These are phyloP conservation scores for Backusella tarrabulga DNA, from an alignment of 192 early-diverging fungal genomes.

Conservation along the genomic window DNA sequence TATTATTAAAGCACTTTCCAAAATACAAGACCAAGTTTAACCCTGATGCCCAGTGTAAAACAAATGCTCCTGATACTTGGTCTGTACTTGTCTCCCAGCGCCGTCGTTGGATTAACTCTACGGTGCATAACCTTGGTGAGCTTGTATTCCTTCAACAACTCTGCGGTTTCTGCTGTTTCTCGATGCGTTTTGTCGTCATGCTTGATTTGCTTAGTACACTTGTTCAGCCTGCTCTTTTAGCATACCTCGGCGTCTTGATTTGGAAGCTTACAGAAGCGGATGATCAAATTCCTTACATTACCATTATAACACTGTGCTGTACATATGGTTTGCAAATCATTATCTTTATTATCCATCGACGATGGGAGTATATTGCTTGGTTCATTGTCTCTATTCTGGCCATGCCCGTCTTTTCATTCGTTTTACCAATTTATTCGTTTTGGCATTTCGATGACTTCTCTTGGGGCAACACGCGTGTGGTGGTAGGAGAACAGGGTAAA, in stretches of 20 bases:
- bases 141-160: constrained; percentile 88
- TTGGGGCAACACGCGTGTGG: constrained; percentile 95
- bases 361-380: constrained; percentile 91
- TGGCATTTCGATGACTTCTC: constrained; percentile 99
- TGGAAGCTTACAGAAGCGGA: constrained; percentile 54
- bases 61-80: constrained; percentile 93
- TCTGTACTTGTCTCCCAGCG: constrained; percentile 93
- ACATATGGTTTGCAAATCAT: constrained; percentile 88
- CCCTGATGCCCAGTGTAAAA: constrained; percentile 90
- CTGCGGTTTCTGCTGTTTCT: constrained; percentile 97
- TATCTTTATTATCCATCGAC: constrained; percentile 61
- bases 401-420: constrained; percentile 83
- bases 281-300: constrained; percentile 69
- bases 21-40: constrained; percentile 92
- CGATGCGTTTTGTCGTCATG: constrained; percentile 94
- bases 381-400: constrained; percentile 94
- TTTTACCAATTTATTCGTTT: constrained; percentile 84
- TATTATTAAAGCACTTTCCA: constrained; percentile 96
- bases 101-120: constrained; percentile 99
- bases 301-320: constrained; percentile 78
- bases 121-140: constrained; percentile 97
- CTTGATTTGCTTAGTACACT: constrained; percentile 91
- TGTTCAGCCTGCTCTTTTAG: constrained; percentile 88
- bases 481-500: constrained; percentile 86
- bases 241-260: constrained; percentile 83